Conservation (phyloP, 1,284 basidiomycete species). For the Tilletiaria anomala region DNA sequence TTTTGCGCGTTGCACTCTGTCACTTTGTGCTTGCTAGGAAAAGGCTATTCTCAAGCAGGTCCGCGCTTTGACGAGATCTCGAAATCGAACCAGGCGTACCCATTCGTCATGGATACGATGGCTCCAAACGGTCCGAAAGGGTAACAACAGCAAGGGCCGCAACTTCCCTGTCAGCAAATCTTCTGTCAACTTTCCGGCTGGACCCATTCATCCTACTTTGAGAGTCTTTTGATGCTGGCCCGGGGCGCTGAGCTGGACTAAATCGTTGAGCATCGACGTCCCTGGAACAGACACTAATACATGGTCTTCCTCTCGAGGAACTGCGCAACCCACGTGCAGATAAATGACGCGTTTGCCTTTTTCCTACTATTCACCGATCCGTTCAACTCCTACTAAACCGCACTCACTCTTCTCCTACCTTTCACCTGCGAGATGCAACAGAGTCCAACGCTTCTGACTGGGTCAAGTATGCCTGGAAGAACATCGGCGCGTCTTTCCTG, state of each 20-base stretch:
- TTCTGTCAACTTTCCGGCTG: conserved; percentile 21
- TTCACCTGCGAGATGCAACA: too few species aligned
- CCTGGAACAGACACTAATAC: too few species aligned
- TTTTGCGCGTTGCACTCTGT: too few species aligned
- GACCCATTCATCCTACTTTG: conserved; percentile 21
- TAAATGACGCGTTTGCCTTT: too few species aligned
- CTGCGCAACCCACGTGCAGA: conserved; percentile 3
- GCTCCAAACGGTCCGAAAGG: conserved; percentile 20
- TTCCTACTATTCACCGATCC: too few species aligned
- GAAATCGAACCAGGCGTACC: conserved; percentile 17
- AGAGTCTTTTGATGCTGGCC: too few species aligned
- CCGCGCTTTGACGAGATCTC: conserved; percentile 8
- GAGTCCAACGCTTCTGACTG: conserved; percentile 41
- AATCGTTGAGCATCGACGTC: too few species aligned
- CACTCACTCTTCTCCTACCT: too few species aligned
- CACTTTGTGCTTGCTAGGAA: too few species aligned
- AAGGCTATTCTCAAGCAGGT: conserved; percentile 16
- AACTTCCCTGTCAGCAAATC: conserved; percentile 16
- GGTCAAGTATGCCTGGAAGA: conserved; percentile 75
- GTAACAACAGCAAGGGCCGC: conserved; percentile 12
- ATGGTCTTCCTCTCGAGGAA: conserved; percentile 7
- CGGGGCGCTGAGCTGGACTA: too few species aligned
- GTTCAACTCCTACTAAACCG: too few species aligned
- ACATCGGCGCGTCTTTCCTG: too few species aligned
- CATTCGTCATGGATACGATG: conserved; percentile 21